These are phyloP conservation scores for Karstenula rhodostoma DNA, from an alignment of 2,329 filamentous ascomycete genomes.

Conservation along the genomic window DNA sequence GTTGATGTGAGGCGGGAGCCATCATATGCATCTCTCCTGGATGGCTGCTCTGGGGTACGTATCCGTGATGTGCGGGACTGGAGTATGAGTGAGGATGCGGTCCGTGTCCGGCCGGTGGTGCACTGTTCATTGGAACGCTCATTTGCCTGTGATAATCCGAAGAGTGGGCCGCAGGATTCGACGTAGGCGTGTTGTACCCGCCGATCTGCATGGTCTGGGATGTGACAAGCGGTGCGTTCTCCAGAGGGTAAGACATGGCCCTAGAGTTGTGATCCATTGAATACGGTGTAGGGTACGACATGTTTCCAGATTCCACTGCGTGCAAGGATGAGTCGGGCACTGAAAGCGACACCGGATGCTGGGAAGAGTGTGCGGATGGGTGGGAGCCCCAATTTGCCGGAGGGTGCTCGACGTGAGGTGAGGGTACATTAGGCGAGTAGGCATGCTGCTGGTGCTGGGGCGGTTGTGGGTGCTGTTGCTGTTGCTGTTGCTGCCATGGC, in stretches of 20 bases:
- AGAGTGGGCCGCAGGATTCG: conserved; percentile 46
- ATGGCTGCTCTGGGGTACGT: conserved; percentile 46
- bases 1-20: conserved; percentile 42
- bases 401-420: conserved; percentile 45
- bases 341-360: conserved; percentile 44
- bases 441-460: conserved; percentile 31
- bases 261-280: conserved; percentile 48
- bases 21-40: conserved; percentile 49
- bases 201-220: conserved; percentile 49
- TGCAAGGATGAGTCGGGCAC: conserved; percentile 44
- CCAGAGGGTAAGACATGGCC: conserved; percentile 51
- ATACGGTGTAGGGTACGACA: conserved; percentile 49
- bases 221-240: conserved; percentile 46
- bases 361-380: conserved; percentile 41
- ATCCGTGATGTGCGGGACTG: conserved; percentile 38
- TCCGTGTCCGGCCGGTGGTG: conserved; percentile 33
- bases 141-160: conserved; percentile 50
- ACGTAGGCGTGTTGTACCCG: conserved; percentile 48
- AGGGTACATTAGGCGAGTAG: conserved; percentile 44
- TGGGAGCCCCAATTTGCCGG: conserved; percentile 46
- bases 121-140: conserved; percentile 44
- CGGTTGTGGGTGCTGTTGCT: not conserved
- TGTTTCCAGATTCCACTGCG: conserved; percentile 36
- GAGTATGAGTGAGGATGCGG: conserved; percentile 41
- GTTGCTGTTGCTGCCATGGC: conserved; percentile 45